Evolutionary conservation across 352 stramenopile species (phyloP).

Genomic region (Lagenidium sp.): DNA sequence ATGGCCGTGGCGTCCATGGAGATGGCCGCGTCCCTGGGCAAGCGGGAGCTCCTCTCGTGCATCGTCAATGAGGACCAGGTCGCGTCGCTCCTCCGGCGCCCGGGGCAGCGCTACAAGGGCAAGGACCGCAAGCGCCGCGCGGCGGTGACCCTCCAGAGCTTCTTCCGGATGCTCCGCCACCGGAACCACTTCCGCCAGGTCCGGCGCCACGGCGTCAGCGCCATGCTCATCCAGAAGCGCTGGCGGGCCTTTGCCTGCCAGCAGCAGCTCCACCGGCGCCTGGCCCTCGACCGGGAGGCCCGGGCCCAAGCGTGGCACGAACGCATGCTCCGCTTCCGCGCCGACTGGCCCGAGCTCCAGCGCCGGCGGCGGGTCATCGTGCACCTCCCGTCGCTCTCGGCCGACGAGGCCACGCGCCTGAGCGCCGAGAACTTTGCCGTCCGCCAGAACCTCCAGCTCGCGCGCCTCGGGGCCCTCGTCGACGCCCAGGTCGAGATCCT

Average conservation of each 20-base stretch:
- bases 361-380: slow-evolving; percentile 51
- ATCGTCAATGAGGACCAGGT: slow-evolving; percentile 88
- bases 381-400: slow-evolving; percentile 75
- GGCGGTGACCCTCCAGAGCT: slow-evolving; percentile 61
- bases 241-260: slow-evolving; percentile 48
- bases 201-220: slow-evolving; percentile 27
- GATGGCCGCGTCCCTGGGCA: slow-evolving; percentile 26
- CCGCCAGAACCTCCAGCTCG: slow-evolving; percentile 79
- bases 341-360: slow-evolving; percentile 46
- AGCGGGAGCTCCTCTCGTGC: slow-evolving; percentile 60
- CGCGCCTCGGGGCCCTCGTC: slow-evolving; percentile 51
- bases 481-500: slow-evolving; percentile 79
- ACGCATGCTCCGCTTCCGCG: slow-evolving; percentile 34
- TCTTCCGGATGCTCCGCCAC: slow-evolving; percentile 50
- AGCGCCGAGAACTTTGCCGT: slow-evolving; percentile 56
- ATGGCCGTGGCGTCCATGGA: slow-evolving; percentile 62
- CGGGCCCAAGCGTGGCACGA: slow-evolving; percentile 32
- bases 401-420: slow-evolving; percentile 58
- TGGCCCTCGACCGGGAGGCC: slow-evolving; percentile 24
- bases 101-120: slow-evolving; percentile 74
- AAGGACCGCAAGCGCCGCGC: slow-evolving; percentile 54
- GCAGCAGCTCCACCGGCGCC: slow-evolving; percentile 22
- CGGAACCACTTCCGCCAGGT: slow-evolving; percentile 34
- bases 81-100: slow-evolving; percentile 37
- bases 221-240: slow-evolving; percentile 44